Conservation (phyloP, 139 green algal species). For the Eudorina sp. region DNA sequence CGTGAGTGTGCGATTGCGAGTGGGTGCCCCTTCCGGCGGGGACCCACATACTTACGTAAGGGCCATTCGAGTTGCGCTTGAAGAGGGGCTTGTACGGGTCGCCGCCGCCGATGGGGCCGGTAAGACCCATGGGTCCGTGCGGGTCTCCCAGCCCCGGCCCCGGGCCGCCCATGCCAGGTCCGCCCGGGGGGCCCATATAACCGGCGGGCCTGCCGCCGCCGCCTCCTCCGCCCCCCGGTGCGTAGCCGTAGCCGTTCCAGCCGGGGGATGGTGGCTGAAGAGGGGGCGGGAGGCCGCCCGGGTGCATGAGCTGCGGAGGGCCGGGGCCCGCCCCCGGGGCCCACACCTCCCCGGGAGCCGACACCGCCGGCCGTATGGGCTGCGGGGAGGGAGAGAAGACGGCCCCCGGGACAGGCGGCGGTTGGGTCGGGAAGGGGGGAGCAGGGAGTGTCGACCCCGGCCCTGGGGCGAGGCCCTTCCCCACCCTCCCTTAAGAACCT, state of each 20-base stretch:
- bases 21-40: no score
- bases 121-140: slow-evolving; percentile 9
- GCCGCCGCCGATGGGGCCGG: neutral
- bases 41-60: neutral
- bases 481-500: no score
- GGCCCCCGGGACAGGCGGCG: no score
- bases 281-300: neutral
- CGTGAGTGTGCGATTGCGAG: no score
- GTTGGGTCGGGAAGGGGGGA: no score
- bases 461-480: no score
- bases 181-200: no score
- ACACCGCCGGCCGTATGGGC: neutral
- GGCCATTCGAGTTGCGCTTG: slow-evolving; percentile 24
- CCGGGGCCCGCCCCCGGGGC: neutral
- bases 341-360: neutral
- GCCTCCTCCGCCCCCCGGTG: neutral
- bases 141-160: neutral
- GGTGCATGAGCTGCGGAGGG: neutral
- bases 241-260: slow-evolving; percentile 24
- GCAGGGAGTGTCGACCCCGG: no score
- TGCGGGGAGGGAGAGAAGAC: neutral
- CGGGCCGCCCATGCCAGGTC: neutral
- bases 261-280: neutral
- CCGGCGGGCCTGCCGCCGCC: neutral
- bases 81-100: slow-evolving; percentile 27